Percentiles rank a stretch among this genome's conserved stretches.
Evolutionary conservation across 2,329 filamentous ascomycete species (phyloP).

Genomic region (Chaetoscypha palmicola): DNA sequence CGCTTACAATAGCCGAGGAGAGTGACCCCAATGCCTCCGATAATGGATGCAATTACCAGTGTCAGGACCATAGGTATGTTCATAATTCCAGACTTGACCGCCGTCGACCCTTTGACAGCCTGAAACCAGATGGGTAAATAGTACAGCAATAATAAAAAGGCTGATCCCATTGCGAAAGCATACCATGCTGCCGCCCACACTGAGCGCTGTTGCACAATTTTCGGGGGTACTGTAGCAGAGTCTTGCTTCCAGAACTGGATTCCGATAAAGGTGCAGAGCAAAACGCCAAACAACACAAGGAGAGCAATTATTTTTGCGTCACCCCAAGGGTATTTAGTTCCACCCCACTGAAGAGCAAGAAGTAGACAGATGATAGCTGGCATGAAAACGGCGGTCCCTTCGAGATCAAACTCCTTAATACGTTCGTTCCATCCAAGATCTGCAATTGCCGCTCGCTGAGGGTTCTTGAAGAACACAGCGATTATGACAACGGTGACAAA

Average conservation of each 20-base stretch:
- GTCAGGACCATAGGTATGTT: constrained; percentile 32
- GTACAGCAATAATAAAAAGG: constrained; percentile 36
- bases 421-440: constrained; percentile 14
- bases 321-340: constrained; percentile 33
- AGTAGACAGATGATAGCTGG: constrained; percentile 32
- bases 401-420: constrained; percentile 29
- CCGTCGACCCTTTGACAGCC: constrained; percentile 29
- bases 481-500: constrained; percentile 30
- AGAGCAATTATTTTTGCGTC: constrained; percentile 11
- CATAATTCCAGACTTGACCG: constrained; percentile 25
- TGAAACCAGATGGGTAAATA: constrained; percentile 46
- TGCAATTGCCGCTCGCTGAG: constrained; percentile 8
- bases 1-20: constrained; percentile 16
- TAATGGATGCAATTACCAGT: constrained; percentile 27
- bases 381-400: constrained; percentile 28
- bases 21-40: constrained; percentile 27
- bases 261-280: constrained; percentile 8
- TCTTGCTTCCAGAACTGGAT: constrained; percentile 13
- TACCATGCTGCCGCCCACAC: constrained; percentile 27
- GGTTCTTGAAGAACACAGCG: constrained; percentile 34
- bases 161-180: constrained; percentile 28
- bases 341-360: constrained; percentile 27
- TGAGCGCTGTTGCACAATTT: constrained; percentile 36
- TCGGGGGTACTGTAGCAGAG: constrained; percentile 25
- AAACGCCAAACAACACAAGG: constrained; percentile 10